Conservation (phyloP, 352 stramenopile species). For the Globisporangium paroecandrum region DNA sequence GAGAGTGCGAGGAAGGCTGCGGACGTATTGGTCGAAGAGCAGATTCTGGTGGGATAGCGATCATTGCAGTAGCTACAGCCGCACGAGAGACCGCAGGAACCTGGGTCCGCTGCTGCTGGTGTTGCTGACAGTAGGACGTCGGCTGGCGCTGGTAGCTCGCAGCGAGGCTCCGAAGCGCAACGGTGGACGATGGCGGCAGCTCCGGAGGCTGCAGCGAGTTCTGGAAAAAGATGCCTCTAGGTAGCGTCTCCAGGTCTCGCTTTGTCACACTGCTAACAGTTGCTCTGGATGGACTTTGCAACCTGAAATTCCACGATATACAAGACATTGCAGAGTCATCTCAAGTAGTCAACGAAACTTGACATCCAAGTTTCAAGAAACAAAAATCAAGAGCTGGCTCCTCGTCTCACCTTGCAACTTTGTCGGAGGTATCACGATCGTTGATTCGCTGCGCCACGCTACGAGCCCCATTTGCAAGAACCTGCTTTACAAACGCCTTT, state of each 20-base stretch:
- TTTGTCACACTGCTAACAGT: not conserved
- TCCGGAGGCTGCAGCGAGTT: constrained; percentile 23
- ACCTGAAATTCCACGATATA: not conserved
- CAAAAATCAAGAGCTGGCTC: not conserved
- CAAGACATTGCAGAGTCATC: not conserved
- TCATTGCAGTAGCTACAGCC: not conserved
- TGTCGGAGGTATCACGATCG: not conserved
- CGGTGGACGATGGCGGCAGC: constrained; percentile 21
- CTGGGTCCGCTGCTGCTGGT: not conserved
- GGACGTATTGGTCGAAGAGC: constrained; percentile 10
- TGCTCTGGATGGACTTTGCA: not conserved
- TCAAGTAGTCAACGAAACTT: not conserved
- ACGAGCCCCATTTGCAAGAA: not conserved
- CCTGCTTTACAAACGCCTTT: constrained; percentile 3
- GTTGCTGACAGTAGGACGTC: not conserved
- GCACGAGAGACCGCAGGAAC: not conserved
- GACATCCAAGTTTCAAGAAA: not conserved
- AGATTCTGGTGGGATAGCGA: not conserved
- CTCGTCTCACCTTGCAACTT: not conserved
- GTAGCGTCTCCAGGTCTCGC: constrained; percentile 1
- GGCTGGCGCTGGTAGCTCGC: constrained; percentile 1
- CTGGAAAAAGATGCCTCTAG: constrained; percentile 29
- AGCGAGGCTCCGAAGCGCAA: constrained; percentile 14
- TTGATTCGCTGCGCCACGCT: not conserved
- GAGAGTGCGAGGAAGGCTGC: not conserved